Percentiles rank a stretch among this genome's conserved stretches.
phyloP scores from a whole-genome alignment of 2,329 filamentous ascomycete genomes.

The Exutisphaerella laricina region DNA sequence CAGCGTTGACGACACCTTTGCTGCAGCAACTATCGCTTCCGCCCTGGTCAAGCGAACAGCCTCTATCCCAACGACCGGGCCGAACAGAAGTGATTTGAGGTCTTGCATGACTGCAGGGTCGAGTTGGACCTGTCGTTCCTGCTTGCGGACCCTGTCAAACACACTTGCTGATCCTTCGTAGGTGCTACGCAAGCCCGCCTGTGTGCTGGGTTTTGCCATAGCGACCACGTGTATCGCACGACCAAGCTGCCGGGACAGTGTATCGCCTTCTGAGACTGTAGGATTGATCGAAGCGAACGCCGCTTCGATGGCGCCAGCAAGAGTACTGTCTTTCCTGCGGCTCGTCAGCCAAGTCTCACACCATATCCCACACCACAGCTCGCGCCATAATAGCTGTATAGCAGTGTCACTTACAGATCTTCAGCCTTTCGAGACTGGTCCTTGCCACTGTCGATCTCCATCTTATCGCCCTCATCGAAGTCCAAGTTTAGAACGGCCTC shows the following conservation, averaged over 20 bases:
- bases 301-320: slow-evolving; percentile 28
- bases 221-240: slow-evolving; percentile 20
- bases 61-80: slow-evolving; percentile 25
- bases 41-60: slow-evolving; percentile 27
- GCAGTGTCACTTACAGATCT: slow-evolving; percentile 28
- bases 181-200: slow-evolving; percentile 19
- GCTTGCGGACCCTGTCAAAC: slow-evolving; percentile 12
- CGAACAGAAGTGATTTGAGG: slow-evolving; percentile 25
- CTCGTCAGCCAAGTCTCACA: background rate
- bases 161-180: slow-evolving; percentile 21
- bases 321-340: slow-evolving; percentile 23
- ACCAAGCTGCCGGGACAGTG: slow-evolving; percentile 15
- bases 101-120: slow-evolving; percentile 9
- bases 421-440: slow-evolving; percentile 19
- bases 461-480: slow-evolving; percentile 53
- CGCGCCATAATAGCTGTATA: slow-evolving; percentile 1
- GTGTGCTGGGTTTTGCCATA: slow-evolving; percentile 12
- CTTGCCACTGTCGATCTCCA: slow-evolving; percentile 59
- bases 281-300: slow-evolving; percentile 31
- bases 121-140: background rate
- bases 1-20: slow-evolving; percentile 15
- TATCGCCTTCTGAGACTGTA: slow-evolving; percentile 12
- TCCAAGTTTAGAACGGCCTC: slow-evolving; percentile 51
- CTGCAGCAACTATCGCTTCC: slow-evolving; percentile 25
- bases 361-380: slow-evolving; percentile 2